Base-by-base conservation (phyloP, 139 green algal genomes). In the Pseudopediastrum boryanum region DNA sequence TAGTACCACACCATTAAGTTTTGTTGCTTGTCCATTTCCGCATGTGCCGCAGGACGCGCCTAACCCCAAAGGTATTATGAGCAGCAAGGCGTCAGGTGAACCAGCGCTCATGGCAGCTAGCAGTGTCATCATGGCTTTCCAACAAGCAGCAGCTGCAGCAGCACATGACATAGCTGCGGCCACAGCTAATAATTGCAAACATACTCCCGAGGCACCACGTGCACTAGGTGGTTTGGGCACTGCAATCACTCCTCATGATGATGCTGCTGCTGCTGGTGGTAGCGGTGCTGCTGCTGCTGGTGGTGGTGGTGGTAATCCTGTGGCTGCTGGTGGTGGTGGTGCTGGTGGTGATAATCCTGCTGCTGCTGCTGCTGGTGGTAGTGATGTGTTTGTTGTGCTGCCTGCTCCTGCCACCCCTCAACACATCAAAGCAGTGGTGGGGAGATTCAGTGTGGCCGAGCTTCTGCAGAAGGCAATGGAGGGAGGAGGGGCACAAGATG, bases 71-170 rank as follows among this genome's bases (percentile, higher is more conserved):
- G 78, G 83, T 9, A 65, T 88, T 25, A 42, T 85, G 75, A 61
- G 69, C 46, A 78, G 56, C 63, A 88, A 88, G 65, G 80, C 84
- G 4, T 52, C 33, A n/a, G 80, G 80, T 16, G 80, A 85, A 50
- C 80, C 80, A 19, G 39, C 73, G 8, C 66, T 85, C 9, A 62
- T 85, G 74, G 46, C 79, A 1, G 62, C 39, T 44, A 50, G 41
- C 4, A 71, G 52, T 41, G 54, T 64, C 5, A 52, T 83, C 23
- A 50, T 61, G 66, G 77, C 77, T 4, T 54, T 78, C 54, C 71
- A 78, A 41, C 43, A 43, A 21, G 71, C 71, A 31, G 71, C 39
- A 56, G 71, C 43, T n/a, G 71, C 50, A 13, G 71, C 71, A 27
- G 54, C 25, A 4, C 8, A 8, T 29, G 69, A 77, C n/a, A n/a